Evolutionary conservation across 306 rosid genomes (phyloP).

Genomic region (Hylodesmum podocarpum): DNA sequence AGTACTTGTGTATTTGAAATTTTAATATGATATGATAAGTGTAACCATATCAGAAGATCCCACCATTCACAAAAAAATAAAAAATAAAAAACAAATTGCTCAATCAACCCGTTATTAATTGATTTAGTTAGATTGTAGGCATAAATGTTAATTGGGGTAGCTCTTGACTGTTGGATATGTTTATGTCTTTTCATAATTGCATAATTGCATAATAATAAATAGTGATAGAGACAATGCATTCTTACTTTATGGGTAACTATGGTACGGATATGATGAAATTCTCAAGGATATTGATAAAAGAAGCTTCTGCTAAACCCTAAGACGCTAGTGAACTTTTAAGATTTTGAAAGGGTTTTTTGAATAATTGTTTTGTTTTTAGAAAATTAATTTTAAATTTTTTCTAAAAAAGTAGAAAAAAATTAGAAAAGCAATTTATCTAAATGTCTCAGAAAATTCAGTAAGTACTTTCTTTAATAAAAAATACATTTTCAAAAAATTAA

Average conservation of each 20-base stretch:
- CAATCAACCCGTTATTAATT: background rate
- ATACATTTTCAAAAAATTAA: no score
- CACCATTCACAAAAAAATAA: background rate
- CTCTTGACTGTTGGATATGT: background rate
- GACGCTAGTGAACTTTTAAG: background rate
- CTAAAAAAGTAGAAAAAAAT: no score
- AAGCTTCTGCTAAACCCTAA: constrained; percentile 26
- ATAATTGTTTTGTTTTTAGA: no score
- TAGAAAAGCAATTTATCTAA: no score
- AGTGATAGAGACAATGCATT: constrained; percentile 25
- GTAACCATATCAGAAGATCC: background rate
- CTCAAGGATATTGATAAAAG: no score
- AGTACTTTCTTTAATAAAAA: no score
- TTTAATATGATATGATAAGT: background rate
- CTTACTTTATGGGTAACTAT: constrained; percentile 1
- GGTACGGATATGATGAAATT: no score
- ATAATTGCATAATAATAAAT: constrained; percentile 26
- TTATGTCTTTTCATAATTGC: background rate
- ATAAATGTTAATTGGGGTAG: background rate
- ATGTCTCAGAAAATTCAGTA: no score
- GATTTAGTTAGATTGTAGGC: background rate
- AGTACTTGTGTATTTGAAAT: no score
- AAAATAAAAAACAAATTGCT: no score
- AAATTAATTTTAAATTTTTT: no score
- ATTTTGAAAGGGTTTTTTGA: no score